phyloP scores from a whole-genome alignment of 73 alveolate genomes.

The Paraurostyla sp. region DNA sequence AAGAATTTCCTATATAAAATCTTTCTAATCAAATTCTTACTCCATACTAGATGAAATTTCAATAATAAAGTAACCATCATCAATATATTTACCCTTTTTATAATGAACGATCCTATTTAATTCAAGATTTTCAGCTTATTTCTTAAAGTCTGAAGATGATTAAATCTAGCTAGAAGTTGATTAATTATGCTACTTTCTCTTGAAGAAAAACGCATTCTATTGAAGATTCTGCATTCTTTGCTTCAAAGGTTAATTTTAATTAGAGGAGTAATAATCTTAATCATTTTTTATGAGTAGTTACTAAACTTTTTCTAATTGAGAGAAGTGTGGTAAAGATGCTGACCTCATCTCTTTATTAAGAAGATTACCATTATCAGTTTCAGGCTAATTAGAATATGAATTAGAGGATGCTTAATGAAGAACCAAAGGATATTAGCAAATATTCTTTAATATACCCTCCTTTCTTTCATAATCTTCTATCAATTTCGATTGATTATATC shows the following conservation, averaged over 20 bases:
- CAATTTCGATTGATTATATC: conserved; percentile 43
- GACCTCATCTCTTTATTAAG: neutral
- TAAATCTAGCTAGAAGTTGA: neutral
- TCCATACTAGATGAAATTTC: neutral
- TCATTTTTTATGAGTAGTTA: no score
- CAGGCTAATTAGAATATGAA: no score
- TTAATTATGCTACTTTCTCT: neutral
- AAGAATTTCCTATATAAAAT: neutral
- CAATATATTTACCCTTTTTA: neutral
- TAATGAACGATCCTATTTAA: neutral
- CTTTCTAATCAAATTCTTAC: neutral
- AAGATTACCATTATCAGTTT: no score
- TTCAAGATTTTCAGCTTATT: neutral
- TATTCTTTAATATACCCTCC: conserved; percentile 44
- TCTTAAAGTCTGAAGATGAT: neutral
- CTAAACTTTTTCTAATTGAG: neutral
- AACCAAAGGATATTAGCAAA: conserved; percentile 57
- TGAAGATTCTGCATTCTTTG: no score
- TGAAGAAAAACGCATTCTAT: no score
- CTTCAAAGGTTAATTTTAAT: no score
- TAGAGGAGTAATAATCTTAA: no score
- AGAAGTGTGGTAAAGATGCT: neutral
- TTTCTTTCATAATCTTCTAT: neutral
- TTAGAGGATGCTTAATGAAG: no score
- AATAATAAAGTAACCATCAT: neutral